phyloP scores from a whole-genome alignment of 2,329 filamentous ascomycete genomes.

The Phialophora verrucosa region DNA sequence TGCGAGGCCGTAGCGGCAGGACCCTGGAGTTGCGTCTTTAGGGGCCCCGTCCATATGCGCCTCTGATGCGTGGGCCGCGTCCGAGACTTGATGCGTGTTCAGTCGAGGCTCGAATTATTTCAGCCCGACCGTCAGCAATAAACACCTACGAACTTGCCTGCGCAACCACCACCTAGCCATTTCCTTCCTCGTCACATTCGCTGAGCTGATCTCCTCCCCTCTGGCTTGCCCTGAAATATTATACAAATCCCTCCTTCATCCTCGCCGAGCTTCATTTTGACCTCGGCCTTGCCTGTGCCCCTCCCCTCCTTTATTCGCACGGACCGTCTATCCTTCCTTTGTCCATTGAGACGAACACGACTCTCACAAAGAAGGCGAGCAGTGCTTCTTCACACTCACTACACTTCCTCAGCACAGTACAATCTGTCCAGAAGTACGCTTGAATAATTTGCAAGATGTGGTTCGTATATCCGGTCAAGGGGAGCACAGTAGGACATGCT shows the following conservation, averaged over 20 bases:
- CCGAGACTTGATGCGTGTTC: constrained; percentile 15
- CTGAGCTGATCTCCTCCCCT: neutral
- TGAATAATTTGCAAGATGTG: constrained; percentile 30
- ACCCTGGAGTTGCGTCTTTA: constrained; percentile 19
- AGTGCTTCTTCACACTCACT: constrained; percentile 12
- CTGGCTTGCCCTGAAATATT: constrained; percentile 3
- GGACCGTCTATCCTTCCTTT: constrained; percentile 19
- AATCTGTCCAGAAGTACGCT: constrained; percentile 4
- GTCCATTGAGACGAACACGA: constrained; percentile 18
- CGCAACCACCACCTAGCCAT: constrained; percentile 9
- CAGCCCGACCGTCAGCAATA: constrained; percentile 20
- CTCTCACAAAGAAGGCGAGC: constrained; percentile 6
- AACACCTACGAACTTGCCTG: constrained; percentile 2
- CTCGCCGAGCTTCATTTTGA: neutral
- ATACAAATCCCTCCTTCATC: too few species aligned
- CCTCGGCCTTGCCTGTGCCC: constrained; percentile 11
- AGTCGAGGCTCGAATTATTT: constrained; percentile 20
- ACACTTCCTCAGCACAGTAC: constrained; percentile 3
- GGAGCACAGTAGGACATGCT: neutral
- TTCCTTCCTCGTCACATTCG: constrained; percentile 1
- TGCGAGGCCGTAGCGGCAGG: constrained; percentile 9
- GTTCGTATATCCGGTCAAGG: constrained; percentile 19
- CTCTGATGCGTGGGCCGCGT: constrained; percentile 14
- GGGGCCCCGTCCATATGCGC: constrained; percentile 10
- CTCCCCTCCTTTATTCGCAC: constrained; percentile 26